These are phyloP conservation scores for Wickerhamiella siamensis DNA, from an alignment of 805 yeast genomes.

Conservation along the genomic window DNA sequence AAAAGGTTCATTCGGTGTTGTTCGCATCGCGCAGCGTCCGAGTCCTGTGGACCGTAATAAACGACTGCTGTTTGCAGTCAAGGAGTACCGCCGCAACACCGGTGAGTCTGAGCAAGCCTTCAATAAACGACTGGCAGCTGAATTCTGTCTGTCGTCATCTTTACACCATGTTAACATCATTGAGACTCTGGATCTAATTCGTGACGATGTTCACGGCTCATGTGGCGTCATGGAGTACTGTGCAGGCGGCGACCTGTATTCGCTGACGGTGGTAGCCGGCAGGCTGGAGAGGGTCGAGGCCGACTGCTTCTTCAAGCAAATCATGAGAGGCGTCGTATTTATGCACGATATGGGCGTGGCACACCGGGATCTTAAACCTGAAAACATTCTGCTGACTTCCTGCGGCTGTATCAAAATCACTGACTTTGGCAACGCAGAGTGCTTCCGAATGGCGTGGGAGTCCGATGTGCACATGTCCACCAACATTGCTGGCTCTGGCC, in stretches of 20 bases:
- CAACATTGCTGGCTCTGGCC: slow-evolving; percentile 74
- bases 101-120: slow-evolving; percentile 43
- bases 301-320: slow-evolving; percentile 80
- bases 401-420: slow-evolving; percentile 53
- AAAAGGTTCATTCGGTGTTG: slow-evolving; percentile 85
- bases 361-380: slow-evolving; percentile 87
- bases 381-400: slow-evolving; percentile 55
- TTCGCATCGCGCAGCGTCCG: slow-evolving; percentile 59
- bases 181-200: slow-evolving; percentile 64
- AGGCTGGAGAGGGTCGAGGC: slow-evolving; percentile 50
- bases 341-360: slow-evolving; percentile 87
- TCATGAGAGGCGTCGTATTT: slow-evolving; percentile 63
- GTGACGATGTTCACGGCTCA: slow-evolving; percentile 50
- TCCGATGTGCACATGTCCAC: slow-evolving; percentile 44
- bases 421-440: slow-evolving; percentile 85
- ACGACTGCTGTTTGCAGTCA: slow-evolving; percentile 47
- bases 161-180: slow-evolving; percentile 61
- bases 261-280: slow-evolving; percentile 39
- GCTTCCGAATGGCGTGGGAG: slow-evolving; percentile 82
- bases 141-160: slow-evolving; percentile 72
- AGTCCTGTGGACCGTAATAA: slow-evolving; percentile 28
- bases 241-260: slow-evolving; percentile 68
- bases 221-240: slow-evolving; percentile 91
- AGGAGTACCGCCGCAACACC: slow-evolving; percentile 49
- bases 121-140: slow-evolving; percentile 65